Conservation (phyloP, 805 yeast genomes). For the Scheffersomyces amazonensis region DNA sequence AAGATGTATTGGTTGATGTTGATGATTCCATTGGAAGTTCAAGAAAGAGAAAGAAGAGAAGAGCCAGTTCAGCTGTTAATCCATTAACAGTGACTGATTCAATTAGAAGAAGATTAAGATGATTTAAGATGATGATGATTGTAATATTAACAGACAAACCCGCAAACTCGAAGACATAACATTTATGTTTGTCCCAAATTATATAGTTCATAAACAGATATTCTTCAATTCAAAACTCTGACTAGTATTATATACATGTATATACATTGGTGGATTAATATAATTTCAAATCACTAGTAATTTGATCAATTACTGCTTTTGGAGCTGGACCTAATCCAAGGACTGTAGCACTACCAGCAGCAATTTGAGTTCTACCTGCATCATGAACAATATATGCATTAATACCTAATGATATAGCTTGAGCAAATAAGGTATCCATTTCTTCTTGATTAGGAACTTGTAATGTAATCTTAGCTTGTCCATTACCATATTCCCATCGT, state of each 20-base stretch:
- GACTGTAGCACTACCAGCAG: constrained; percentile 95
- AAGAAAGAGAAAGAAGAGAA: constrained; percentile 27
- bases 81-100: constrained; percentile 25
- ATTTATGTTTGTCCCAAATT: no score
- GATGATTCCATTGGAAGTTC: constrained; percentile 27
- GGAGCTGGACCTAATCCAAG: constrained; percentile 99
- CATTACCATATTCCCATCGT: constrained; percentile 74
- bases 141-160: no score
- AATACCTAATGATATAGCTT: constrained; percentile 75
- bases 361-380: constrained; percentile 96
- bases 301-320: constrained; percentile 68
- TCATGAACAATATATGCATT: constrained; percentile 84
- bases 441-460: constrained; percentile 68
- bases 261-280: no score
- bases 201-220: no score
- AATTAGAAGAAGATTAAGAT: constrained; percentile 9
- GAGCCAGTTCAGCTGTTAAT: constrained; percentile 43
- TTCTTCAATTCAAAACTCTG: no score
- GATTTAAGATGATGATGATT: no score
- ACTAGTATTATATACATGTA: no score
- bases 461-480: constrained; percentile 92
- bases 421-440: constrained; percentile 74
- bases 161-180: no score
- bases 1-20: constrained; percentile 35
- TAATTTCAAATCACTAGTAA: constrained; percentile 76